Evolutionary conservation across 2,329 filamentous ascomycete genomes (phyloP).

Genomic region (Knoxdaviesia proteae): DNA sequence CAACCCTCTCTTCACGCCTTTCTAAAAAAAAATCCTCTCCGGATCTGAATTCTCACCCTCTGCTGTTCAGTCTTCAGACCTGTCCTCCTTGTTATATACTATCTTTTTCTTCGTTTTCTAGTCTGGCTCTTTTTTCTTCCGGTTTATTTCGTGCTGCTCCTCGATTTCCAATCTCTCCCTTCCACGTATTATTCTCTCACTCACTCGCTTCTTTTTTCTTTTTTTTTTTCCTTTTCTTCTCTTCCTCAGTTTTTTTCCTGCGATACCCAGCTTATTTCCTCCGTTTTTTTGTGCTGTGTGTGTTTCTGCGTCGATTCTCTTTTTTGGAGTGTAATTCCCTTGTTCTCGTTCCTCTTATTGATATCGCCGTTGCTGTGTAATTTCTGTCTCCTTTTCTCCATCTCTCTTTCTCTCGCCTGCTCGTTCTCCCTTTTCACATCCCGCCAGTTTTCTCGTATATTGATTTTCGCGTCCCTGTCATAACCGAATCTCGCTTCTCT

Average conservation of each 20-base stretch:
- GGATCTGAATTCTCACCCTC: too few relatives aligned
- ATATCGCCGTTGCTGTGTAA: constrained; percentile 2
- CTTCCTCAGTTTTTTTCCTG: not conserved
- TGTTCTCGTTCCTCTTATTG: constrained; percentile 1
- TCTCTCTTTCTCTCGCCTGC: not conserved
- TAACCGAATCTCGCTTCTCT: not conserved
- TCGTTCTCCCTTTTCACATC: not conserved
- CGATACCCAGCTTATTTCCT: not conserved
- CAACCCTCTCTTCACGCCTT: too few relatives aligned
- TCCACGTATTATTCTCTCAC: not conserved
- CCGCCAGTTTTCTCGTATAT: not conserved
- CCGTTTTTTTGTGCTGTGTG: too few relatives aligned
- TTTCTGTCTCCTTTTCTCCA: constrained; percentile 3
- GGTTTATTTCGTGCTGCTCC: too few relatives aligned
- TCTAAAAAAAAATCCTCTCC: too few relatives aligned
- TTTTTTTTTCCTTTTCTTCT: not conserved
- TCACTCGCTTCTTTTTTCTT: not conserved
- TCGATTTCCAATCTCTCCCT: not conserved
- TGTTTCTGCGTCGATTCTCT: not conserved
- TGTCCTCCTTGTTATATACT: not conserved
- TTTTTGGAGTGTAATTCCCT: not conserved
- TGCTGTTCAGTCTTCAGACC: too few relatives aligned
- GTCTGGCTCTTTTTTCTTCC: not conserved
- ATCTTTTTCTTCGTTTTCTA: not conserved
- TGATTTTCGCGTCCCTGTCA: not conserved